A percentile compares a stretch with the other conserved stretches of the same genome.
Evolutionary conservation across 805 yeast species (phyloP).

Genomic region (Ogataea paraovalis): DNA sequence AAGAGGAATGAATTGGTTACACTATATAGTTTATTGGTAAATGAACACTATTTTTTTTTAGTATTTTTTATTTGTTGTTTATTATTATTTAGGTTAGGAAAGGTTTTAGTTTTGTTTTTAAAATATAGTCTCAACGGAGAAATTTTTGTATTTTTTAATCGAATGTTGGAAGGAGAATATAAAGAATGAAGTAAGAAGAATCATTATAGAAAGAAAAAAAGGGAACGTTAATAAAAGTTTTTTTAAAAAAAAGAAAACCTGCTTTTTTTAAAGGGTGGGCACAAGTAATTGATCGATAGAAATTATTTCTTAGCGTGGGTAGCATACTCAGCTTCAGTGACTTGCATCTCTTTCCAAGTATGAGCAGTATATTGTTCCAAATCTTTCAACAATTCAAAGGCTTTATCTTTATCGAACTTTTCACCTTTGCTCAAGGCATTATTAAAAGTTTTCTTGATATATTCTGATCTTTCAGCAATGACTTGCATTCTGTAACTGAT

Average conservation of each 20-base stretch:
- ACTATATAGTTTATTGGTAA: too few relatives aligned
- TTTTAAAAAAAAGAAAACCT: background rate
- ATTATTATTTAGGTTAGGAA: too few relatives aligned
- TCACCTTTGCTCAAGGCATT: constrained; percentile 22
- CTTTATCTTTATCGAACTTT: constrained; percentile 35
- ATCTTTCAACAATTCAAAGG: constrained; percentile 31
- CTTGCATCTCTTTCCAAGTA: constrained; percentile 35
- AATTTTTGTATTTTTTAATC: too few relatives aligned
- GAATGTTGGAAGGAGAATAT: background rate
- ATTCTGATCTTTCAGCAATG: constrained; percentile 30
- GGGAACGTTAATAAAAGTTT: background rate
- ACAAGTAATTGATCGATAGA: background rate
- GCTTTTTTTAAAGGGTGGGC: background rate
- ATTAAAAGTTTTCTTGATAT: constrained; percentile 25
- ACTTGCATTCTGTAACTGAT: constrained; percentile 36
- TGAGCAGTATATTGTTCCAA: constrained; percentile 25
- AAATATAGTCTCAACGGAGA: too few relatives aligned
- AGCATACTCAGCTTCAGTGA: constrained; percentile 25
- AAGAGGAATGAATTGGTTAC: too few relatives aligned
- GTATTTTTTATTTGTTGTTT: too few relatives aligned
- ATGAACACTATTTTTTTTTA: too few relatives aligned
- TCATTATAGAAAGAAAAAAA: background rate
- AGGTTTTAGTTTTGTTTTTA: too few relatives aligned
- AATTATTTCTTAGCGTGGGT: constrained; percentile 3
- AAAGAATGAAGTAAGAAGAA: background rate